phyloP scores from a whole-genome alignment of 2,329 filamentous ascomycete species.

The Diaporthe amygdali region DNA sequence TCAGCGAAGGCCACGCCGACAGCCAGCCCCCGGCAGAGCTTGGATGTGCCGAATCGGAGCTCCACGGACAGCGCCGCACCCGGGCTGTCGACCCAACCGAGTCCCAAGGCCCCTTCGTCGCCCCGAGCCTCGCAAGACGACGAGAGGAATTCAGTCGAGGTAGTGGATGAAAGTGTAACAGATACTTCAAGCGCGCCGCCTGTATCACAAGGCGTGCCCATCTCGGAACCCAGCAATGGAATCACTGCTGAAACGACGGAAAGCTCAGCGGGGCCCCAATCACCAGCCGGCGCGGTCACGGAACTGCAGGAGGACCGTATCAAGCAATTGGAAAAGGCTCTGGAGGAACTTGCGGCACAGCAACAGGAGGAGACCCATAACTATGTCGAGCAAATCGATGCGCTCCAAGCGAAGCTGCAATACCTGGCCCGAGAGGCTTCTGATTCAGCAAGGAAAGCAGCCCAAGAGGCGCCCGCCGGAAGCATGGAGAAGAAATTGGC shows the following conservation, averaged over 20 bases:
- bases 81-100: slow-evolving; percentile 1
- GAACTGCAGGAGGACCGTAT: slow-evolving; percentile 46
- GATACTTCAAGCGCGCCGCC: slow-evolving; percentile 4
- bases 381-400: slow-evolving; percentile 89
- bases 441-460: slow-evolving; percentile 74
- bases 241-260: background rate
- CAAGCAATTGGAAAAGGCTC: slow-evolving; percentile 40
- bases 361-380: slow-evolving; percentile 83
- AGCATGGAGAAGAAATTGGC: slow-evolving; percentile 79
- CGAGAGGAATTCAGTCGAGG: slow-evolving; percentile 24
- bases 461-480: slow-evolving; percentile 64
- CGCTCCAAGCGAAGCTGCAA: slow-evolving; percentile 87
- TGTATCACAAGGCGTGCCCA: background rate
- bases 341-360: slow-evolving; percentile 50
- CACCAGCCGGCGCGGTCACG: slow-evolving; percentile 25
- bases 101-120: slow-evolving; percentile 22
- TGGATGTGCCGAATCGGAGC: slow-evolving; percentile 39
- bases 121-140: slow-evolving; percentile 33
- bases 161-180: background rate
- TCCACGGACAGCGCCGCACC: slow-evolving; percentile 35
- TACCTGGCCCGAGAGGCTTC: slow-evolving; percentile 84
- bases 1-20: slow-evolving; percentile 47
- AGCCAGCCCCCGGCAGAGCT: slow-evolving; percentile 47
- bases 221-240: background rate
- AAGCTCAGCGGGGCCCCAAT: background rate